A percentile compares a stretch with the other conserved stretches of the same genome.
phyloP scores from a whole-genome alignment of 257 asterid genomes.

The Voacanga thouarsii region DNA sequence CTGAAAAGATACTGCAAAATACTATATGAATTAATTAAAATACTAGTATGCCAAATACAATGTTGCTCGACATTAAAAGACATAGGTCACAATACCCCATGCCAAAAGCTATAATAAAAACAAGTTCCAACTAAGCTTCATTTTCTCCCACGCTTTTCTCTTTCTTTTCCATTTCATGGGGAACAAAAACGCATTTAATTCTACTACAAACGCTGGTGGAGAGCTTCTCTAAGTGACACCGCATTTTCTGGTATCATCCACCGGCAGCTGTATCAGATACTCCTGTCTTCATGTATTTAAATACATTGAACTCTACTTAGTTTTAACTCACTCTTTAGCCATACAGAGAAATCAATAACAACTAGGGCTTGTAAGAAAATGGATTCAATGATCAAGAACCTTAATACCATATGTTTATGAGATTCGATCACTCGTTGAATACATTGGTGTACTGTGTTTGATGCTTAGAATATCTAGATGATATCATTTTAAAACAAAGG shows the following conservation, averaged over 20 bases:
- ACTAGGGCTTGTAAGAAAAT: no score
- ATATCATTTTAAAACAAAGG: neutral
- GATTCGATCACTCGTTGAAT: no score
- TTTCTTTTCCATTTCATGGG: constrained; percentile 27
- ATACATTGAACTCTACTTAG: neutral
- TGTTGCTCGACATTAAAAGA: constrained; percentile 40
- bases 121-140: constrained; percentile 23
- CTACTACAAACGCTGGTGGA: constrained; percentile 24
- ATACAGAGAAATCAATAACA: no score
- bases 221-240: constrained; percentile 21
- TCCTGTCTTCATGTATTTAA: neutral
- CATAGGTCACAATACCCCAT: constrained; percentile 52
- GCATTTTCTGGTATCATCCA: constrained; percentile 14
- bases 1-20: constrained; percentile 18
- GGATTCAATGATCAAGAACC: no score
- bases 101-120: constrained; percentile 25
- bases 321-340: neutral
- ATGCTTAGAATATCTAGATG: no score
- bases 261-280: neutral
- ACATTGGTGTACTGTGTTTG: no score
- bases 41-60: constrained; percentile 26
- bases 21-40: neutral
- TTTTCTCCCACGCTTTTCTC: constrained; percentile 6
- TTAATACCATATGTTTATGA: no score
- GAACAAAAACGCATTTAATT: constrained; percentile 31